Base-by-base conservation (phyloP, 192 early-diverging fungal species). In the Globomyces pollinis-pini region DNA sequence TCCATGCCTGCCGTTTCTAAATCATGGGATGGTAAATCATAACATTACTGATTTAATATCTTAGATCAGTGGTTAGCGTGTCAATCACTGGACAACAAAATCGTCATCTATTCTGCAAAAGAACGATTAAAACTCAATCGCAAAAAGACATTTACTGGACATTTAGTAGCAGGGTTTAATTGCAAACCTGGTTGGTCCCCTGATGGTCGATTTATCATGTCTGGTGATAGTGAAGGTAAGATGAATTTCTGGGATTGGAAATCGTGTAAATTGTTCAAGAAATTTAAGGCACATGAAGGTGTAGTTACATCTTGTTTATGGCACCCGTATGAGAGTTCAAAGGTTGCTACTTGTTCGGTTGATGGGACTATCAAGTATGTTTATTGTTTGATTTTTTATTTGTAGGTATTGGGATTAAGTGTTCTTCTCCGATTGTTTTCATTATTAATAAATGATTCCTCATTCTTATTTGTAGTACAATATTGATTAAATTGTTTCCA, bases 211-310 rank as follows among this genome's bases (percentile, higher is more conserved):
- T 89, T 89, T 59, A 63, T 99, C 47, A 84, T 84, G 55, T 86
- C 81, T 2, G 96, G 96, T 42, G 96, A 99, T 62, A 80, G 88
- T 0, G 91, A 94, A 72, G 96, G 96, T 7, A 78, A 79, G 57
- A 75, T 96, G 36, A 95, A 88, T 85, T 86, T 89, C 74, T 99
- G 96, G 96, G 93, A 97, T 65, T 99, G 91, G 90, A 94, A 96
- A 71, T 82, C 91, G 18, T 83, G 85, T 59, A 86, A 87, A 50
- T 76, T 94, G 0, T 67, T 88, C 55, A 87, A 84, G 15, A 91
- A 90, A 67, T 88, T 91, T 68, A 90, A 94, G 64, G 91, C 89
- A 0, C 96, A 99, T 66, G 84, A 90, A 56, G 80, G 84, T 57
- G 94, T 96, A 3, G 80, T 95, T 15, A 95, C 94, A 55, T 81